Evolutionary conservation across 2,329 filamentous ascomycete species (phyloP).

Genomic region (Paramyrothecium roridum): DNA sequence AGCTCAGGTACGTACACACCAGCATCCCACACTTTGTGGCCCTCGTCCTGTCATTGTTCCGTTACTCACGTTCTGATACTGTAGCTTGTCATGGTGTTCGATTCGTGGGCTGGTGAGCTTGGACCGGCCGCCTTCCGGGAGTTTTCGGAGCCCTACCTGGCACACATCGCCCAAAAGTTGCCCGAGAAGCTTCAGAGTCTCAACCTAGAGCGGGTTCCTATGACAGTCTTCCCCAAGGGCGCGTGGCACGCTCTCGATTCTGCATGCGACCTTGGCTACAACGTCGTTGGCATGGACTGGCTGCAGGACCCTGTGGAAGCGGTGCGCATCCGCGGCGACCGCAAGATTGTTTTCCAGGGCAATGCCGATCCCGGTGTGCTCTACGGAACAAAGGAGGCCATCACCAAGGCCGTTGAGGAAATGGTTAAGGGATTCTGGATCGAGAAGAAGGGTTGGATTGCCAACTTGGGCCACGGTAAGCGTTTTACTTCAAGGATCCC

Average conservation of each 20-base stretch:
- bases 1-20: slow-evolving; percentile 63
- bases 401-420: slow-evolving; percentile 75
- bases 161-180: slow-evolving; percentile 77
- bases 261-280: slow-evolving; percentile 83
- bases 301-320: slow-evolving; percentile 84
- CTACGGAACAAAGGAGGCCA: slow-evolving; percentile 79
- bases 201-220: slow-evolving; percentile 77
- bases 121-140: slow-evolving; percentile 78
- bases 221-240: slow-evolving; percentile 98
- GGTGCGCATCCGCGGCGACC: slow-evolving; percentile 71
- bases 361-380: slow-evolving; percentile 94
- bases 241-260: slow-evolving; percentile 93
- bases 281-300: slow-evolving; percentile 95
- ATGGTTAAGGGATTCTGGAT: slow-evolving; percentile 84
- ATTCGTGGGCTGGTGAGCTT: slow-evolving; percentile 96
- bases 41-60: neutral
- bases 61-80: slow-evolving; percentile 1
- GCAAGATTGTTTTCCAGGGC: slow-evolving; percentile 79
- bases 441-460: slow-evolving; percentile 90
- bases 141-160: slow-evolving; percentile 84
- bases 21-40: neutral
- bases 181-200: slow-evolving; percentile 72
- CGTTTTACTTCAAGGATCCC: slow-evolving; percentile 6
- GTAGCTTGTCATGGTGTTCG: slow-evolving; percentile 90
- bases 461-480: slow-evolving; percentile 91